These are phyloP conservation scores for Xylaria telfairii DNA, from an alignment of 495 filamentous ascomycete species.

Conservation along the genomic window DNA sequence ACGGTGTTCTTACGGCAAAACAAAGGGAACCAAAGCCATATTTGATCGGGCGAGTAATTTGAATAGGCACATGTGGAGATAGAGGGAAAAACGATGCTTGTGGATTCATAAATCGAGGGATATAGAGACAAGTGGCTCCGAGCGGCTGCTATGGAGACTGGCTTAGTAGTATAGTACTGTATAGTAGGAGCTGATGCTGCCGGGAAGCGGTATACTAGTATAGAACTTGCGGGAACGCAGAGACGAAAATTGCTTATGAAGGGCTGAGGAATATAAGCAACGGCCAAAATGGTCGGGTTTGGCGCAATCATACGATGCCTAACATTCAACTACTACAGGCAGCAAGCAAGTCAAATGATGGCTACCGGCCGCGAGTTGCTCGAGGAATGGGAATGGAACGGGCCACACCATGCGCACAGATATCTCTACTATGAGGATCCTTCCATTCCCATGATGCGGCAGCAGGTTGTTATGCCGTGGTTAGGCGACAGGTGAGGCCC, in stretches of 20 bases:
- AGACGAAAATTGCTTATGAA: not conserved
- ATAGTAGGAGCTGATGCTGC: slow-evolving; percentile 8
- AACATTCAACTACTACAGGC: not conserved
- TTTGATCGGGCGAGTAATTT: not conserved
- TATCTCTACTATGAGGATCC: not conserved
- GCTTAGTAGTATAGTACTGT: not conserved
- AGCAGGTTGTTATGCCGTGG: not conserved
- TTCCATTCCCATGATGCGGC: not conserved
- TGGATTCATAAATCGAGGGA: slow-evolving; percentile 15
- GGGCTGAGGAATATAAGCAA: not conserved
- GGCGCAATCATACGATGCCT: not conserved
- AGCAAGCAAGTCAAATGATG: not conserved
- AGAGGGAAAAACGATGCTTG: not conserved
- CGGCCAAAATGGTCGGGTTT: not conserved
- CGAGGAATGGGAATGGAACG: not conserved
- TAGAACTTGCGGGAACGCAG: slow-evolving; percentile 1
- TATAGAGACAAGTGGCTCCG: slow-evolving; percentile 27
- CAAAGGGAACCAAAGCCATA: not conserved
- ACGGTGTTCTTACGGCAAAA: not conserved
- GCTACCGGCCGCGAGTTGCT: not conserved
- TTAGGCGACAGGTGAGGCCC: not conserved
- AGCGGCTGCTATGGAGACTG: slow-evolving; percentile 5
- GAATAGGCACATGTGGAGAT: not conserved
- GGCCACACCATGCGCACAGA: slow-evolving; percentile 13
- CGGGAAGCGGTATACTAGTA: slow-evolving; percentile 3